Conservation (phyloP, 345 rosid species). For the Sisymbrium irio region DNA sequence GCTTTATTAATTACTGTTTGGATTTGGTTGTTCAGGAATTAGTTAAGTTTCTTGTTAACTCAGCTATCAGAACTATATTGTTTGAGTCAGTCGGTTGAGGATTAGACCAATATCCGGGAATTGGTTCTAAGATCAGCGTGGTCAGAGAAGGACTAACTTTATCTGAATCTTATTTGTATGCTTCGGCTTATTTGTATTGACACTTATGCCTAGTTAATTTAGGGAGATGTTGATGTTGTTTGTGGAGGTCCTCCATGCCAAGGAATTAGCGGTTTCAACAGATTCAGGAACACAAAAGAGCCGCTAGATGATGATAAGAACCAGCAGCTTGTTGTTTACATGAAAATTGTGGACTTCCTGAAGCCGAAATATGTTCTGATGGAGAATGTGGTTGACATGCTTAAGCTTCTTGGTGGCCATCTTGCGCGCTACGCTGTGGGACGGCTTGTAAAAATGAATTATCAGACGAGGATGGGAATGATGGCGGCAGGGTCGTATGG, state of each 20-base stretch:
- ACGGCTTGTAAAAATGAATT: constrained; percentile 61
- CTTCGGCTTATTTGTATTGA: constrained; percentile 3
- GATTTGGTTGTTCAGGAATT: background rate
- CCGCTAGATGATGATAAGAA: constrained; percentile 68
- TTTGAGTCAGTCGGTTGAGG: background rate
- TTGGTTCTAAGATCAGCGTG: background rate
- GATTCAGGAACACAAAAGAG: constrained; percentile 46
- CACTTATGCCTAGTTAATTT: background rate
- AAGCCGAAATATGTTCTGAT: constrained; percentile 68
- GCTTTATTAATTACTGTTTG: background rate
- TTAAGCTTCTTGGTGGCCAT: constrained; percentile 54
- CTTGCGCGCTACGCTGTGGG: constrained; percentile 70
- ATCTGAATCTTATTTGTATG: too few relatives aligned
- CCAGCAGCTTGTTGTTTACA: constrained; percentile 55
- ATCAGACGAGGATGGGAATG: constrained; percentile 72
- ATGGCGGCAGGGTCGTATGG: constrained; percentile 92
- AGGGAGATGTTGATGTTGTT: constrained; percentile 71
- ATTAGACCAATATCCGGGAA: background rate
- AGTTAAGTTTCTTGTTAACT: background rate
- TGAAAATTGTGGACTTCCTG: constrained; percentile 63
- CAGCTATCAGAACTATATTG: background rate
- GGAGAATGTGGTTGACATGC: constrained; percentile 81
- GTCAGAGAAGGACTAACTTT: background rate
- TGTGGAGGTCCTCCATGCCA: constrained; percentile 95
- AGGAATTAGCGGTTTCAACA: constrained; percentile 77